A percentile compares a stretch with the other conserved stretches of the same genome.
phyloP scores from a whole-genome alignment of 2,329 filamentous ascomycete genomes.

The Neurospora sp. region DNA sequence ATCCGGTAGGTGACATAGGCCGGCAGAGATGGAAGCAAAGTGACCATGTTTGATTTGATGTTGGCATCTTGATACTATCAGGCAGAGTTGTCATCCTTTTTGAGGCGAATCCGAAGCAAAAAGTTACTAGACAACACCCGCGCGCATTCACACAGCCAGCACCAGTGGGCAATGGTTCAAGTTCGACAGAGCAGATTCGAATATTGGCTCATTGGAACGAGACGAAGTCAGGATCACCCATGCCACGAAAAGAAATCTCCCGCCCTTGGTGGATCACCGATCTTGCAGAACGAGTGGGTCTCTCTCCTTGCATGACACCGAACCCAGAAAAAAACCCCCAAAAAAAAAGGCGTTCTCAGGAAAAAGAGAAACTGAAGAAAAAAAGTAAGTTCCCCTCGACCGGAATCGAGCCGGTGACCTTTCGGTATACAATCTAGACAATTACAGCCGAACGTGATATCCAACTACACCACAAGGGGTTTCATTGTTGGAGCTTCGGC shows the following conservation, averaged over 20 bases:
- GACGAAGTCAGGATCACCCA: not conserved
- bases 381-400: slow-evolving; percentile 2
- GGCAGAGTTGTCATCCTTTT: not conserved
- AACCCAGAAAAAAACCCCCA: not conserved
- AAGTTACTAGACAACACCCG: no score
- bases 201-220: not conserved
- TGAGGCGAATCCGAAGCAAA: no score
- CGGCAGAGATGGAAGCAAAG: no score
- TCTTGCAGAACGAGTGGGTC: not conserved
- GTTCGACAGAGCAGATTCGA: no score
- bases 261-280: not conserved
- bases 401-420: slow-evolving; percentile 9
- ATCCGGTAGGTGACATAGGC: no score
- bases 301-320: not conserved
- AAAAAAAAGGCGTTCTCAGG: no score
- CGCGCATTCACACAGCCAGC: no score
- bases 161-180: no score
- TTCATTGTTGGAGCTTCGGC: not conserved
- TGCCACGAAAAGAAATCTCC: not conserved
- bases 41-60: not conserved
- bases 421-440: slow-evolving; percentile 5
- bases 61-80: not conserved
- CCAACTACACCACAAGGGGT: slow-evolving; percentile 8
- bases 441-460: slow-evolving; percentile 8
- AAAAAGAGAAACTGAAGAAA: not conserved